Percentiles rank a stretch among this genome's conserved stretches.
These are phyloP conservation scores for Gilbertella persicaria DNA, from an alignment of 371 early-diverging fungal genomes.

Conservation along the genomic window DNA sequence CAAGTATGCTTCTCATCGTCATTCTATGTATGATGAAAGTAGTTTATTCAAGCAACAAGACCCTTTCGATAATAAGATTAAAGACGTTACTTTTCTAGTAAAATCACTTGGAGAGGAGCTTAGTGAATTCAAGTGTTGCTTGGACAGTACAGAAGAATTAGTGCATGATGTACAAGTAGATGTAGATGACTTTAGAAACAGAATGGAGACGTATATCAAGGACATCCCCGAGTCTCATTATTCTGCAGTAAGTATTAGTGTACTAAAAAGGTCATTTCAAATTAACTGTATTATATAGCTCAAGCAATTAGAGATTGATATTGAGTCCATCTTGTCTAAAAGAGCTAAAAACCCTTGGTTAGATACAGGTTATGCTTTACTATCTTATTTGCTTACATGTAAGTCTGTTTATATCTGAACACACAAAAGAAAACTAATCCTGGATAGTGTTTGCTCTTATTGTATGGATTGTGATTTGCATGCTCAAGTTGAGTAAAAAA, in stretches of 20 bases:
- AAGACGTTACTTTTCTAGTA: constrained; percentile 5
- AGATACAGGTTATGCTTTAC: constrained; percentile 47
- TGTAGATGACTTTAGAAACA: constrained; percentile 32
- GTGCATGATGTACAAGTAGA: constrained; percentile 40
- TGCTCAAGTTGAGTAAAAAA: constrained; percentile 36
- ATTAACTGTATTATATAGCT: constrained; percentile 25
- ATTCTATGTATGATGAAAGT: neutral
- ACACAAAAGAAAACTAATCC: neutral
- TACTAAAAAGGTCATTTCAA: neutral
- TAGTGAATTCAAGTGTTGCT: constrained; percentile 23
- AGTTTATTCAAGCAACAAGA: constrained; percentile 1
- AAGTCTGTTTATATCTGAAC: constrained; percentile 3
- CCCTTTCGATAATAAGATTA: constrained; percentile 9
- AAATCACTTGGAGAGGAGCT: constrained; percentile 9
- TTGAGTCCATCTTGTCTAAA: constrained; percentile 47
- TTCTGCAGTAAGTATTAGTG: constrained; percentile 37
- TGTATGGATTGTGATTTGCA: constrained; percentile 51
- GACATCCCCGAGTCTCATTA: constrained; percentile 49
- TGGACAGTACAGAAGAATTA: constrained; percentile 34
- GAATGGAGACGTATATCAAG: constrained; percentile 40
- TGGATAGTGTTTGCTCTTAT: constrained; percentile 37
- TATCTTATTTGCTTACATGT: constrained; percentile 49
- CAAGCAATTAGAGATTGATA: constrained; percentile 47
- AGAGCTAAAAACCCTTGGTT: constrained; percentile 54
- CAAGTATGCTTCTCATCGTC: no score